Evolutionary conservation across 2,329 filamentous ascomycete species (phyloP), one percentile per base, ranked within the genome.

Genomic region (Dothideomycetidae sp.): DNA sequence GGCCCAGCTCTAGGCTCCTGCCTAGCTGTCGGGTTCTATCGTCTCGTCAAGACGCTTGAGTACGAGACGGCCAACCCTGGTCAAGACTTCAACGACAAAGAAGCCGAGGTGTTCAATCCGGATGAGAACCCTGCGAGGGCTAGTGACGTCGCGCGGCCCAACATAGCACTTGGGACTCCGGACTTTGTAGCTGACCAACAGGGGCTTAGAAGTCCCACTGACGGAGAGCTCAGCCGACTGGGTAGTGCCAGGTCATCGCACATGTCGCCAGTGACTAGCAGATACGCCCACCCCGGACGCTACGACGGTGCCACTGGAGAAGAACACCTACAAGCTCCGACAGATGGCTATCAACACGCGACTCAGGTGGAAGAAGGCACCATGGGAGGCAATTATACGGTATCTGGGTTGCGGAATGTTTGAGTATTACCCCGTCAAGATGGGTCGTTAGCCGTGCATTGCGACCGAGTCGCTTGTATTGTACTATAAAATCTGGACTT

Each of bases 41-140:
- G 59, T 18, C 50, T 67, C 41, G 57, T 68, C 51, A 68, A 67
- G 47, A 38, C 54, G 13, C 54, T 67, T 18, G 63, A 67, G 46
- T 68, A 67, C 46, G 63, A 68, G 50, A 66, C 63, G 10, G 63
- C 63, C 31, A 67, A 66, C 42, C 63, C 63, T 2, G 60, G 58
- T 29, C 59, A 61, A 39, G 64, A 68, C 43, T 58, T 60, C 44
- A 60, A 65, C 49, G 62, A 62, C 17, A 56, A 54, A 16, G 58
- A 59, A 36, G 56, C 53, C 11, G 58, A 61, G 13, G 44, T 47
- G 14, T 55, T 55, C 36, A 29, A 51, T 14, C 52, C 51, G 10
- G 53, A 58, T 34, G 56, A 59, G 5, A 53, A 53, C 19, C 53
- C 56, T 3, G 47, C 44, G n/a, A 51, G 46, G 7, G 51, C 44